A percentile compares a stretch with the other conserved stretches of the same genome.
These are phyloP conservation scores for Maudiozyma humilis DNA, from an alignment of 1,139 yeast genomes.

Conservation along the genomic window DNA sequence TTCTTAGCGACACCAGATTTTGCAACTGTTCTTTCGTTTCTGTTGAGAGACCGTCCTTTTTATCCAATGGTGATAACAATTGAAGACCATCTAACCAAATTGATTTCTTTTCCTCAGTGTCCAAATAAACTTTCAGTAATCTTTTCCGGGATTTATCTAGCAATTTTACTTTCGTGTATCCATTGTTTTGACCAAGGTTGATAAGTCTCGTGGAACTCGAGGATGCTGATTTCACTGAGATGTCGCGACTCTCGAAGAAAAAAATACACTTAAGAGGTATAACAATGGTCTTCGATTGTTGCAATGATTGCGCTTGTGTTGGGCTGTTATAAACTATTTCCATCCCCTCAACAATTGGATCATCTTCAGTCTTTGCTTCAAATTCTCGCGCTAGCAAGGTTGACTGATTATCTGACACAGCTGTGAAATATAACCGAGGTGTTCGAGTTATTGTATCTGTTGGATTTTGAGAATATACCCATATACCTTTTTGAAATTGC, in stretches of 20 bases:
- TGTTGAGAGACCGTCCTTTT: constrained; percentile 35
- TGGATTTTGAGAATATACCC: constrained; percentile 71
- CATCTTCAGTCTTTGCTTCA: constrained; percentile 37
- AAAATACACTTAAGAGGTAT: constrained; percentile 24
- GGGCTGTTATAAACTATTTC: constrained; percentile 27
- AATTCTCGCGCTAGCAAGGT: constrained; percentile 56
- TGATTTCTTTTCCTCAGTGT: constrained; percentile 60
- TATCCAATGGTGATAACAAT: constrained; percentile 37
- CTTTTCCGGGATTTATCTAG: constrained; percentile 37
- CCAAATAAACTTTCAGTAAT: constrained; percentile 55
- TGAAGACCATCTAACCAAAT: constrained; percentile 78
- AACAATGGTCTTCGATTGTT: constrained; percentile 26
- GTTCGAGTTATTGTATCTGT: constrained; percentile 36
- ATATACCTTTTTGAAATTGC: constrained; percentile 66
- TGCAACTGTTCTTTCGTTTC: constrained; percentile 56
- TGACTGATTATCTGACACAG: constrained; percentile 65
- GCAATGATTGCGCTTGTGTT: constrained; percentile 10
- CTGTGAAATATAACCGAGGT: constrained; percentile 46
- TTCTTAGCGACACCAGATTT: constrained; percentile 50
- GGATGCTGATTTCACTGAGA: constrained; percentile 9
- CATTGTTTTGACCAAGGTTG: constrained; percentile 45
- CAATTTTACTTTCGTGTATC: constrained; percentile 48
- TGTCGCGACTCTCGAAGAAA: constrained; percentile 19
- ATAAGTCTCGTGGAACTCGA: constrained; percentile 30
- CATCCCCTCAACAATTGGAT: constrained; percentile 52